A percentile compares a stretch with the other conserved stretches of the same genome.
Conservation (phyloP, 768 basidiomycete species). For the Suillus spraguei region DNA sequence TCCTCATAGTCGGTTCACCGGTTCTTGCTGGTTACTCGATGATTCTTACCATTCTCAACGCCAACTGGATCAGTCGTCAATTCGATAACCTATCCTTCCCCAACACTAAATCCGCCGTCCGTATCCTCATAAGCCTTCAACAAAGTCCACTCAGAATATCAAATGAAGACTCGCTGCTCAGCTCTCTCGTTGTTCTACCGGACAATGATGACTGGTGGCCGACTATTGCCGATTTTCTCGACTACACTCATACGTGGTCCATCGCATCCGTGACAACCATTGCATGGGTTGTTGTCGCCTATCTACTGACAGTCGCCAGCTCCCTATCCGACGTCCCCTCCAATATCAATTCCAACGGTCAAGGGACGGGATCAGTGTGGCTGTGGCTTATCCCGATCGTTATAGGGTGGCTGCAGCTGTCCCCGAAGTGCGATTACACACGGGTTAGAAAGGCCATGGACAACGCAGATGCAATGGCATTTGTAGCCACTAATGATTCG, state of each 20-base stretch:
- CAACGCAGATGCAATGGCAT: conserved; percentile 31
- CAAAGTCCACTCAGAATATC: conserved; percentile 42
- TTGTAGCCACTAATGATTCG: conserved; percentile 20
- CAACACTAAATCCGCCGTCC: conserved; percentile 27
- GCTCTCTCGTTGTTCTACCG: conserved; percentile 44
- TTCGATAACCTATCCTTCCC: conserved; percentile 34
- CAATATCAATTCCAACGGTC: conserved; percentile 35
- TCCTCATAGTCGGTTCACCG: conserved; percentile 49
- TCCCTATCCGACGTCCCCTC: conserved; percentile 20
- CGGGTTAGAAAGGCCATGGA: conserved; percentile 33
- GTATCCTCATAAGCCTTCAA: conserved; percentile 42
- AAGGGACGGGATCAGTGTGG: conserved; percentile 44
- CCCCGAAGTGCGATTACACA: conserved; percentile 40
- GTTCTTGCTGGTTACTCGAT: conserved; percentile 23
- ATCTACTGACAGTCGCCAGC: conserved; percentile 41
- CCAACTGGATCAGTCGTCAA: conserved; percentile 41
- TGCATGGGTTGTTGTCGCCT: conserved; percentile 47
- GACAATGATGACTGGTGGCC: conserved; percentile 48
- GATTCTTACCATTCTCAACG: conserved; percentile 46
- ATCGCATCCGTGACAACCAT: conserved; percentile 43
- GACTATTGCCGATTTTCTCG: conserved; percentile 32
- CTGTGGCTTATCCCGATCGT: conserved; percentile 46
- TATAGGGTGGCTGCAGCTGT: conserved; percentile 42
- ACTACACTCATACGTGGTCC: conserved; percentile 44
- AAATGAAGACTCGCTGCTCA: conserved; percentile 30